phyloP scores from a whole-genome alignment of 1,284 basidiomycete species.

The Irpex sp. region DNA sequence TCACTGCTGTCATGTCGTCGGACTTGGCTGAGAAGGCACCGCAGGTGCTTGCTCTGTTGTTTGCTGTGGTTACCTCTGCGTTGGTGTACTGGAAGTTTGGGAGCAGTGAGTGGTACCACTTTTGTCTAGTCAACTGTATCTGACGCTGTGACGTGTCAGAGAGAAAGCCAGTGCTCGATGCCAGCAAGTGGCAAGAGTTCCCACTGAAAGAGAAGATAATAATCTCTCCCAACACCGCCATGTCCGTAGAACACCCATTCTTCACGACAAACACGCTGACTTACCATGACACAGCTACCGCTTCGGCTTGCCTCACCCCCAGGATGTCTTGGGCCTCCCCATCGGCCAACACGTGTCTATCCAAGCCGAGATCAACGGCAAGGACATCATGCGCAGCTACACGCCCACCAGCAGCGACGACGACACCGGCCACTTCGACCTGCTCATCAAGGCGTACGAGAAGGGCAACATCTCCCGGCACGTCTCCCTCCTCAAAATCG shows the following conservation, averaged over 20 bases:
- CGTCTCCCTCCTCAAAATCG: slow-evolving; percentile 78
- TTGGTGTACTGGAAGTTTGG: slow-evolving; percentile 43
- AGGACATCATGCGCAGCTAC: slow-evolving; percentile 88
- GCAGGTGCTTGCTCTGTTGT: slow-evolving; percentile 34
- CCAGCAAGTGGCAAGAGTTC: slow-evolving; percentile 79
- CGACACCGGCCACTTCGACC: slow-evolving; percentile 90
- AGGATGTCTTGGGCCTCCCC: slow-evolving; percentile 86
- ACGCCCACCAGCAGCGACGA: slow-evolving; percentile 94
- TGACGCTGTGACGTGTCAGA: slow-evolving; percentile 31
- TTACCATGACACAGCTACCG: slow-evolving; percentile 68
- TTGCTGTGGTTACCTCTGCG: slow-evolving; percentile 32
- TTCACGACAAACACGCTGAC: background rate
- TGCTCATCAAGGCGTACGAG: slow-evolving; percentile 97
- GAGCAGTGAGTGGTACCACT: slow-evolving; percentile 25
- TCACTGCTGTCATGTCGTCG: slow-evolving; percentile 8
- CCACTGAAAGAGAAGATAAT: slow-evolving; percentile 78
- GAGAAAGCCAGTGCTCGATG: slow-evolving; percentile 67
- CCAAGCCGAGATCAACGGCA: slow-evolving; percentile 87
- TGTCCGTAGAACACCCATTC: slow-evolving; percentile 48
- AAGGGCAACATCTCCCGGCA: slow-evolving; percentile 94
- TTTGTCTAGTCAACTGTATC: background rate
- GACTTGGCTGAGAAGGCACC: slow-evolving; percentile 19
- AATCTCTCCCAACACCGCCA: slow-evolving; percentile 93
- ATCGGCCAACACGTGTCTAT: slow-evolving; percentile 96
- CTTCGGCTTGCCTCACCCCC: slow-evolving; percentile 73